Percentiles rank a stretch among this genome's conserved stretches.
These are phyloP conservation scores for Ophiosphaerella herpotricha DNA, from an alignment of 2,329 filamentous ascomycete species.

Conservation along the genomic window DNA sequence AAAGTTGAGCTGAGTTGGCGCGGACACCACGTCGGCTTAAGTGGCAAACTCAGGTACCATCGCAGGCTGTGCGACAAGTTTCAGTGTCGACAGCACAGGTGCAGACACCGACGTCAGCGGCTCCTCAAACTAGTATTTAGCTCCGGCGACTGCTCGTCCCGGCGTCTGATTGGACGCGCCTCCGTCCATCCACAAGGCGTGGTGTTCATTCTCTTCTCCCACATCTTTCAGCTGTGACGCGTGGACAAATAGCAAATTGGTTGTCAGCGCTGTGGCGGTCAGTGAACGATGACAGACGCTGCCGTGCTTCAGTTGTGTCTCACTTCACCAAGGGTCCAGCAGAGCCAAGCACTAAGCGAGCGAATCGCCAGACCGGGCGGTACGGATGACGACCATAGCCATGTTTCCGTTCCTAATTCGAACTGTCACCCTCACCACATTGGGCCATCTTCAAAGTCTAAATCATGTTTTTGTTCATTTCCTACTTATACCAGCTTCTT, in stretches of 20 bases:
- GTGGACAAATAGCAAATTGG: neutral
- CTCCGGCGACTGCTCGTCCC: conserved; percentile 9
- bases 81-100: conserved; percentile 23
- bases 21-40: neutral
- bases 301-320: conserved; percentile 27
- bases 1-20: neutral
- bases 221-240: neutral
- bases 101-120: conserved; percentile 35
- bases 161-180: neutral
- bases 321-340: conserved; percentile 18
- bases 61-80: conserved; percentile 16
- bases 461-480: too few relatives aligned
- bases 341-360: conserved; percentile 13
- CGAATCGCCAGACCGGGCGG: neutral
- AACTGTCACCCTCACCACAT: too few relatives aligned
- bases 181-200: neutral
- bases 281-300: neutral
- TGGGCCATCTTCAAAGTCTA: too few relatives aligned
- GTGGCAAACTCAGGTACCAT: neutral
- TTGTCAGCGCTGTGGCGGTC: neutral
- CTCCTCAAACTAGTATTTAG: conserved; percentile 17
- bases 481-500: too few relatives aligned
- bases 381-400: neutral
- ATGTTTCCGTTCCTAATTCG: neutral
- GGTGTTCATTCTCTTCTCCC: neutral